phyloP scores from a whole-genome alignment of 371 early-diverging fungal genomes.

The Smittium mucronatum region DNA sequence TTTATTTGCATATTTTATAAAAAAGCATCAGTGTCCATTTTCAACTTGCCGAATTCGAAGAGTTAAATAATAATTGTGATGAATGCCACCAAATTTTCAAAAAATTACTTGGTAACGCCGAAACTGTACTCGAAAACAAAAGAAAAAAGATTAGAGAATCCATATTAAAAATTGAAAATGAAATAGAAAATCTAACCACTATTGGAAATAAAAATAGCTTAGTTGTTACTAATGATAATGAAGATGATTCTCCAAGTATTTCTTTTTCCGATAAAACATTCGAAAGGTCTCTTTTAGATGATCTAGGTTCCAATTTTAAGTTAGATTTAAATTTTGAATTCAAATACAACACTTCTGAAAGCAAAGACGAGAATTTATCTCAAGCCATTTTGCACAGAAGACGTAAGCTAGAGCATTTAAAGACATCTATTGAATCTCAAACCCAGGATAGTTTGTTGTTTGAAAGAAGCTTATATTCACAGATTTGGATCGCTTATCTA shows the following conservation, averaged over 20 bases:
- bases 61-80: conserved; percentile 50
- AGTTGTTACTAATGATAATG: neutral
- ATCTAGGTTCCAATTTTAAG: neutral
- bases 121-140: conserved; percentile 19
- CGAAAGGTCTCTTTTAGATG: neutral
- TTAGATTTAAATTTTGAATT: neutral
- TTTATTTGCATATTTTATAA: neutral
- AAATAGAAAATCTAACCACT: conserved; percentile 15
- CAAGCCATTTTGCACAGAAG: conserved; percentile 11
- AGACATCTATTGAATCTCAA: conserved; percentile 44
- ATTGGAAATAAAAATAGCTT: neutral
- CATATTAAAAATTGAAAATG: conserved; percentile 17
- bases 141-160: conserved; percentile 12
- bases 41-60: conserved; percentile 73
- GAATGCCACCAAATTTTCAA: conserved; percentile 63
- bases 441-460: conserved; percentile 46
- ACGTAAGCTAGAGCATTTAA: conserved; percentile 47
- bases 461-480: conserved; percentile 43
- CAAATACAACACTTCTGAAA: conserved; percentile 9
- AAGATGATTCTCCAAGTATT: neutral
- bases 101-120: conserved; percentile 42
- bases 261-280: neutral
- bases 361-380: conserved; percentile 15
- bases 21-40: conserved; percentile 62
- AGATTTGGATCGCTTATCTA: conserved; percentile 83